Evolutionary conservation across 257 asterid species (phyloP).

Genomic region (Lavandula angustifolia): DNA sequence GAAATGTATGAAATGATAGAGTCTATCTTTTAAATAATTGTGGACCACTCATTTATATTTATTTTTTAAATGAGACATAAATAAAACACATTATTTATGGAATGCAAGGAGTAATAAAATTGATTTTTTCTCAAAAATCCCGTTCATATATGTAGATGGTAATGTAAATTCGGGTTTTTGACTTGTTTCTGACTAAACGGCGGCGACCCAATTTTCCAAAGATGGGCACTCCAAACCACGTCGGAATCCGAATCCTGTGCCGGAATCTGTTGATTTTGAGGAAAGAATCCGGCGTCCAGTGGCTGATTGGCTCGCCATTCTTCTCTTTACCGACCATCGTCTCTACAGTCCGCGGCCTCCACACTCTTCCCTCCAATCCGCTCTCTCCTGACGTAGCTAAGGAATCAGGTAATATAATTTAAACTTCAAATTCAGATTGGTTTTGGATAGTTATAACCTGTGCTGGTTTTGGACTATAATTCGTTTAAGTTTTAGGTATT

Average conservation of each 20-base stretch:
- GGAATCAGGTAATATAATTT: slow-evolving; percentile 61
- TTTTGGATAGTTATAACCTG: neutral
- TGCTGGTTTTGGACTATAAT: neutral
- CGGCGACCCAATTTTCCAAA: slow-evolving; percentile 19
- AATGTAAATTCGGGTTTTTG: slow-evolving; percentile 5
- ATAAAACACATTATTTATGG: too few relatives aligned
- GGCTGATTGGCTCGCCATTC: slow-evolving; percentile 79
- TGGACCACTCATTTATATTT: too few relatives aligned
- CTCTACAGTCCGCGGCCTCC: slow-evolving; percentile 80
- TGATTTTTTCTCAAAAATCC: too few relatives aligned
- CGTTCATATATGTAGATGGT: too few relatives aligned
- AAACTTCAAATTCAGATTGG: neutral
- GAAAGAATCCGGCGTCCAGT: slow-evolving; percentile 58
- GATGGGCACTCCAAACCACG: slow-evolving; percentile 35
- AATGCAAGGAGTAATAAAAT: too few relatives aligned
- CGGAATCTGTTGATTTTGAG: slow-evolving; percentile 48
- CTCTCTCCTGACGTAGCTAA: slow-evolving; percentile 50
- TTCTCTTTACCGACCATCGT: slow-evolving; percentile 52
- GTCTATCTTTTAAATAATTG: too few relatives aligned
- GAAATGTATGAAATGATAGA: too few relatives aligned
- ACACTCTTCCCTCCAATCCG: slow-evolving; percentile 52
- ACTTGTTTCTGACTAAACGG: slow-evolving; percentile 24
- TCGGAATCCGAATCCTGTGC: slow-evolving; percentile 52
- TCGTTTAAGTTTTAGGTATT: neutral
- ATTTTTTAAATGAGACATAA: too few relatives aligned